Conservation (phyloP, 371 early-diverging fungal genomes). For the Nematocida sp. region DNA sequence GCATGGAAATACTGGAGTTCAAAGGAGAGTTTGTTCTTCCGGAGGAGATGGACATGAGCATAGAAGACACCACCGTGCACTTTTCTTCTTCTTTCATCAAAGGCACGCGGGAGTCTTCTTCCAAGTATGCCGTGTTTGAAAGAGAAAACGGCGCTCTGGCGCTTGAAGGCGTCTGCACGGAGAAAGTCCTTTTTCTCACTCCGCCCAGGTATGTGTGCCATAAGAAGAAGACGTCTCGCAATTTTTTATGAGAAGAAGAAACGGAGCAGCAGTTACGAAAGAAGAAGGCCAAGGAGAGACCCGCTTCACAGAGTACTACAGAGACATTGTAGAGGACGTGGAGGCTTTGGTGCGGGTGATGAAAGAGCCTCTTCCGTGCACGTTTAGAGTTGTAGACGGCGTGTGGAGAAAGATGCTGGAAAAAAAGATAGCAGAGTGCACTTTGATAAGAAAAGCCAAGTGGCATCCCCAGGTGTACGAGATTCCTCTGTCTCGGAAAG, state of each 20-base stretch:
- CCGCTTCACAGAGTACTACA: slow-evolving; percentile 54
- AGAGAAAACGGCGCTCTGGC: background rate
- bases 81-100: slow-evolving; percentile 8
- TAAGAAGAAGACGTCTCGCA: background rate
- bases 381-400: slow-evolving; percentile 53
- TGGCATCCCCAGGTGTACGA: slow-evolving; percentile 34
- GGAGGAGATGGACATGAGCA: slow-evolving; percentile 7
- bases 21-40: slow-evolving; percentile 30
- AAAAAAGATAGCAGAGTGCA: slow-evolving; percentile 14
- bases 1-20: slow-evolving; percentile 12
- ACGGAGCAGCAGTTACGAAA: background rate
- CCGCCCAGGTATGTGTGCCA: slow-evolving; percentile 2
- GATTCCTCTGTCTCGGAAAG: slow-evolving; percentile 48
- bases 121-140: background rate
- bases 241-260: slow-evolving; percentile 22
- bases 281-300: slow-evolving; percentile 10
- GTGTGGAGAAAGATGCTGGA: slow-evolving; percentile 28
- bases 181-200: background rate
- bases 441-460: slow-evolving; percentile 37
- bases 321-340: slow-evolving; percentile 17
- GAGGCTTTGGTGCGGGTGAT: slow-evolving; percentile 37
- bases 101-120: background rate
- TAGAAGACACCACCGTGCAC: background rate
- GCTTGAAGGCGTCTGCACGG: background rate
- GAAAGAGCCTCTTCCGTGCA: slow-evolving; percentile 53